Conservation (phyloP, 2,329 filamentous ascomycete genomes). For the Neonectria magnoliae region DNA sequence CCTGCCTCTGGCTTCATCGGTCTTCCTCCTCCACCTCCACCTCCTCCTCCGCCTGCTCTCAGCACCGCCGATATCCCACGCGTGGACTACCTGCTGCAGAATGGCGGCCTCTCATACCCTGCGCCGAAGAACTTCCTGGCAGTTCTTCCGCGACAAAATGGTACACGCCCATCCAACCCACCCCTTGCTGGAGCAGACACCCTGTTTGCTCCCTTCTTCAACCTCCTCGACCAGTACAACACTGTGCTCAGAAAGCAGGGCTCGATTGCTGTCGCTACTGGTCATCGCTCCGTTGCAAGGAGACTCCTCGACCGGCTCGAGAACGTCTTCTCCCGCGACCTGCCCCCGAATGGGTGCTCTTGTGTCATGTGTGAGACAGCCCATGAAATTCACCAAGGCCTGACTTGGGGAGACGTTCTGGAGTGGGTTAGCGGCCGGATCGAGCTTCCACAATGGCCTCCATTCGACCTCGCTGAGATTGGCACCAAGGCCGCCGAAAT, state of each 20-base stretch:
- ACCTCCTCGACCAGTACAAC: slow-evolving; percentile 86
- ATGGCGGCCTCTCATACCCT: slow-evolving; percentile 80
- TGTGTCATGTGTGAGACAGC: slow-evolving; percentile 83
- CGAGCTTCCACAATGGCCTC: slow-evolving; percentile 88
- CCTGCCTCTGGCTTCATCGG: slow-evolving; percentile 47
- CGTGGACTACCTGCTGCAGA: slow-evolving; percentile 91
- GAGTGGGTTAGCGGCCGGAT: slow-evolving; percentile 91
- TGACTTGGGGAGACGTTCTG: slow-evolving; percentile 95
- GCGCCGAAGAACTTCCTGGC: slow-evolving; percentile 80
- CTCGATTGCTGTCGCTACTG: slow-evolving; percentile 92
- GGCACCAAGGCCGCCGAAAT: slow-evolving; percentile 67
- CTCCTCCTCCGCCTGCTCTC: slow-evolving; percentile 80
- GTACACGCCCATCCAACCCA: slow-evolving; percentile 68
- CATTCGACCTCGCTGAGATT: slow-evolving; percentile 77
- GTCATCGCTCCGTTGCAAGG: slow-evolving; percentile 93
- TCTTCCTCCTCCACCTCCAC: slow-evolving; percentile 59
- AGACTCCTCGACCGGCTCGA: slow-evolving; percentile 89
- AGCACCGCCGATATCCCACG: slow-evolving; percentile 77
- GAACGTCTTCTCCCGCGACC: slow-evolving; percentile 92
- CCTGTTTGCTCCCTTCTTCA: slow-evolving; percentile 85
- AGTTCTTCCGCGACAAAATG: slow-evolving; percentile 67
- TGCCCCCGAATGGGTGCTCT: slow-evolving; percentile 84
- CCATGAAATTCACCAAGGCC: slow-evolving; percentile 72
- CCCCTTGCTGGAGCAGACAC: slow-evolving; percentile 74
- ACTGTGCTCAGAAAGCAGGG: slow-evolving; percentile 84